Evolutionary conservation across 228 moss, liverwort and hornwort genomes (phyloP).

Genomic region (Sphagnum magellanicum): DNA sequence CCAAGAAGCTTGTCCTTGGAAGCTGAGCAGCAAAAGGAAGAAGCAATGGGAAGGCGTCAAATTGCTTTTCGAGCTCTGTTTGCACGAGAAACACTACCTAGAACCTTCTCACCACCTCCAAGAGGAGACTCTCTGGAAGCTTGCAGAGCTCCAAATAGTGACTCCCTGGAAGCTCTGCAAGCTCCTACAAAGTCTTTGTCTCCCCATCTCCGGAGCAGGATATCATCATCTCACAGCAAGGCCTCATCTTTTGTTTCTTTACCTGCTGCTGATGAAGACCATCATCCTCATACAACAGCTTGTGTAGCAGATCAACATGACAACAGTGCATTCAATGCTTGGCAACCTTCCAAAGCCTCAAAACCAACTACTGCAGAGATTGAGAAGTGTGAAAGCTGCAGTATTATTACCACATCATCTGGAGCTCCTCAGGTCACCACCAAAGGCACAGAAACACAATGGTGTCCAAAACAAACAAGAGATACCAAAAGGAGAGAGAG

Average conservation of each 20-base stretch:
- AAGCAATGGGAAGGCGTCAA: conserved; percentile 14
- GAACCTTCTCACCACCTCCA: conserved; percentile 46
- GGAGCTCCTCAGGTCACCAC: conserved; percentile 5
- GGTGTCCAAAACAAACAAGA: conserved; percentile 19
- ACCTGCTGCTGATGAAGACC: too few relatives aligned
- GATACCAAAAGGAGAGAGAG: conserved; percentile 23
- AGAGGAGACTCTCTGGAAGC: too few relatives aligned
- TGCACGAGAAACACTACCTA: conserved; percentile 32
- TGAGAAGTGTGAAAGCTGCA: conserved; percentile 24
- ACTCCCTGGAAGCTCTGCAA: neutral
- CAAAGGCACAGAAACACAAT: conserved; percentile 21
- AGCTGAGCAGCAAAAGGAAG: conserved; percentile 31
- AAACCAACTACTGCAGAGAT: neutral
- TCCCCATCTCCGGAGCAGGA: too few relatives aligned
- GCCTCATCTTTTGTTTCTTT: neutral
- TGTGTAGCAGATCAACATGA: too few relatives aligned
- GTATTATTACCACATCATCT: conserved; percentile 13
- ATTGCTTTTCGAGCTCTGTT: conserved; percentile 51
- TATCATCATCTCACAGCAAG: neutral
- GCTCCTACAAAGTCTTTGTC: neutral
- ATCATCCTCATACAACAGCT: too few relatives aligned
- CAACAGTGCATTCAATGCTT: conserved; percentile 19
- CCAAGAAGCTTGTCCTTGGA: too few relatives aligned
- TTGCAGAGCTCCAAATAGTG: too few relatives aligned
- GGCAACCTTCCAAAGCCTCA: conserved; percentile 11